Evolutionary conservation across 805 yeast species (phyloP).

Genomic region (Wickerhamiella dianesei): DNA sequence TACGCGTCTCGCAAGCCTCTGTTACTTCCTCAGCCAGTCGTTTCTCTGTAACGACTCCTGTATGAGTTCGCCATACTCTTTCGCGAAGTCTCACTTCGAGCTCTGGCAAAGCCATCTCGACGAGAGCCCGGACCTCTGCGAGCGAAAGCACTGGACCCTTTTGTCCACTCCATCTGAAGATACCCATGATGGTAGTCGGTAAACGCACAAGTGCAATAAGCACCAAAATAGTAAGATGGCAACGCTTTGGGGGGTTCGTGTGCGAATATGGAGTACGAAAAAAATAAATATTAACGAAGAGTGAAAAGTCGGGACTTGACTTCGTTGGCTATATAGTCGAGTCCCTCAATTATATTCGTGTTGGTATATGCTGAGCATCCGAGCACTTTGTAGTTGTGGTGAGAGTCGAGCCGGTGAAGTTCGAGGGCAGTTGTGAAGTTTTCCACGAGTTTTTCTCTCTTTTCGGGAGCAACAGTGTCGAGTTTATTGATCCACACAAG

Average conservation of each 20-base stretch:
- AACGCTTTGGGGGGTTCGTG: too few species aligned
- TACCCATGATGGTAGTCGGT: too few species aligned
- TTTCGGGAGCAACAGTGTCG: constrained; percentile 34
- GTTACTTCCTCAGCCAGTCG: constrained; percentile 2
- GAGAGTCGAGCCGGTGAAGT: constrained; percentile 27
- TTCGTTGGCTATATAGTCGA: constrained; percentile 34
- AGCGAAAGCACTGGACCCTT: neutral
- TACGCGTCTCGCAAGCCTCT: constrained; percentile 1
- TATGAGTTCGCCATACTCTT: constrained; percentile 2
- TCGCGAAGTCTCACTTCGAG: constrained; percentile 6
- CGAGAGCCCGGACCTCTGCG: constrained; percentile 5
- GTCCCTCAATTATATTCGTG: constrained; percentile 27
- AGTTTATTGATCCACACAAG: constrained; percentile 60
- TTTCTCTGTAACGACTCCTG: constrained; percentile 5
- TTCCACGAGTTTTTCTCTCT: constrained; percentile 16
- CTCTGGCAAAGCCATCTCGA: constrained; percentile 3
- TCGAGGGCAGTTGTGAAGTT: constrained; percentile 19
- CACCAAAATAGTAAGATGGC: too few species aligned
- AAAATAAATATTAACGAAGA: constrained; percentile 14
- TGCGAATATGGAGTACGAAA: too few species aligned
- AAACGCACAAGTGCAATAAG: neutral
- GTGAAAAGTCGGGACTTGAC: constrained; percentile 29
- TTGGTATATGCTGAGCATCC: constrained; percentile 40
- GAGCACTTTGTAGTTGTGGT: constrained; percentile 29
- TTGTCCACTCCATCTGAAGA: neutral